phyloP scores from a whole-genome alignment of 176 grass and related monocot species.

The Areca catechu region DNA sequence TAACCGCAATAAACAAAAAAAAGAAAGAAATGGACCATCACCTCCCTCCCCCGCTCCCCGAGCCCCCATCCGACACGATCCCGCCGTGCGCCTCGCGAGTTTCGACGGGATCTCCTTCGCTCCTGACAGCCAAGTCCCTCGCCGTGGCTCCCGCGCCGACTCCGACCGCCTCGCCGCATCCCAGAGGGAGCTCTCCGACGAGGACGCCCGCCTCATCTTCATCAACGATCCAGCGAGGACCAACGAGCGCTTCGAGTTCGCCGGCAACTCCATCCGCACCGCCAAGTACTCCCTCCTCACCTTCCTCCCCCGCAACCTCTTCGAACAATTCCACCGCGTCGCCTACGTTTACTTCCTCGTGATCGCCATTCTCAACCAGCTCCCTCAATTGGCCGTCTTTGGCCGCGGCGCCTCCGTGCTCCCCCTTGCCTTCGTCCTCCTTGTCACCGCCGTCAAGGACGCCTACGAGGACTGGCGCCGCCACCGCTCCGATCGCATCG shows the following conservation, averaged over 20 bases:
- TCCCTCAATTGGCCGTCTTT: conserved; percentile 40
- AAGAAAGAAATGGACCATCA: no score
- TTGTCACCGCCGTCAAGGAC: conserved; percentile 27
- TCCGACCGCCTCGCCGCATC: conserved; percentile 58
- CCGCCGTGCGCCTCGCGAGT: neutral
- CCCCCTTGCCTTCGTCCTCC: conserved; percentile 22
- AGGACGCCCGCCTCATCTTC: conserved; percentile 58
- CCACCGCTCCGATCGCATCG: conserved; percentile 21
- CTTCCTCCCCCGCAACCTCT: conserved; percentile 88
- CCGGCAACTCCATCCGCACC: conserved; percentile 76
- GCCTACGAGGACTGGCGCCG: conserved; percentile 30
- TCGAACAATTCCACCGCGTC: conserved; percentile 94
- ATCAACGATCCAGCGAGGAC: conserved; percentile 40
- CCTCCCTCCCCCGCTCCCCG: no score
- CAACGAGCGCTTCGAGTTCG: conserved; percentile 45
- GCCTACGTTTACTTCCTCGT: conserved; percentile 91
- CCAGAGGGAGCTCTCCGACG: conserved; percentile 62
- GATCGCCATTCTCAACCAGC: conserved; percentile 89
- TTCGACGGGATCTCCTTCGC: conserved; percentile 1
- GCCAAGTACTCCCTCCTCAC: conserved; percentile 83
- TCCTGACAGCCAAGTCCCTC: neutral
- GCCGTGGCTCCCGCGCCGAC: conserved; percentile 48
- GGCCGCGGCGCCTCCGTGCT: conserved; percentile 22
- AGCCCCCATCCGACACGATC: neutral
- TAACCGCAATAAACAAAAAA: no score